phyloP scores from a whole-genome alignment of 768 basidiomycete species.

The Flagelloscypha sp. region DNA sequence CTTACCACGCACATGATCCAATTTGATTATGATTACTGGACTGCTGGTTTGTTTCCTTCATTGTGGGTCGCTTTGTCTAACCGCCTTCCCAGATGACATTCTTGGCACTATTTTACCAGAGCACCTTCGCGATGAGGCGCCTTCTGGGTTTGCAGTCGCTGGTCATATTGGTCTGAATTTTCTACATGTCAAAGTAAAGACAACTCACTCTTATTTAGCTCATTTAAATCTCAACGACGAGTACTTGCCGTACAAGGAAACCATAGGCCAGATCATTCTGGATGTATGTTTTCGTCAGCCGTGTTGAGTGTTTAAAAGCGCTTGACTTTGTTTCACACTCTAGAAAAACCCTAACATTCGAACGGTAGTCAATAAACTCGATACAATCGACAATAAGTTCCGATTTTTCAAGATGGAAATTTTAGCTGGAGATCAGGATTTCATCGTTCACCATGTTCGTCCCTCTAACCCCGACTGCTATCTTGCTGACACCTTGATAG shows the following conservation, averaged over 20 bases:
- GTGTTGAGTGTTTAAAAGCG: not conserved
- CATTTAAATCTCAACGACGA: constrained; percentile 88
- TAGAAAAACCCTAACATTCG: constrained; percentile 84
- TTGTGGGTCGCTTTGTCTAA: not conserved
- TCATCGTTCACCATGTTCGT: constrained; percentile 78
- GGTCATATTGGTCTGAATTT: constrained; percentile 82
- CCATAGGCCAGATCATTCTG: constrained; percentile 88
- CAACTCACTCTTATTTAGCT: constrained; percentile 35
- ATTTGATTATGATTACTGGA: constrained; percentile 85
- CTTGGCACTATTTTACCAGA: constrained; percentile 76
- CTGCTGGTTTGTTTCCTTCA: constrained; percentile 44
- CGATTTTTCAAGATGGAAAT: constrained; percentile 97
- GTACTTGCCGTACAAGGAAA: constrained; percentile 83
- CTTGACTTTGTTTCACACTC: not conserved
- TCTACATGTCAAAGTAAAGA: constrained; percentile 3
- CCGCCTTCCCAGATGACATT: constrained; percentile 58
- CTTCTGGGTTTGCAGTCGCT: constrained; percentile 78
- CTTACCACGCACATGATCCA: constrained; percentile 53
- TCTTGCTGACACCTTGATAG: constrained; percentile 29
- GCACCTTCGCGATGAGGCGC: constrained; percentile 67
- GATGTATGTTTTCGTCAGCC: constrained; percentile 49
- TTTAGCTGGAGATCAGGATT: constrained; percentile 83
- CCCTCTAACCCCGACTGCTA: not conserved
- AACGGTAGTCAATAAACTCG: constrained; percentile 94
- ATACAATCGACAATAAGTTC: constrained; percentile 77